Evolutionary conservation across 1,284 basidiomycete species (phyloP).

Genomic region (Leccinum variabile): DNA sequence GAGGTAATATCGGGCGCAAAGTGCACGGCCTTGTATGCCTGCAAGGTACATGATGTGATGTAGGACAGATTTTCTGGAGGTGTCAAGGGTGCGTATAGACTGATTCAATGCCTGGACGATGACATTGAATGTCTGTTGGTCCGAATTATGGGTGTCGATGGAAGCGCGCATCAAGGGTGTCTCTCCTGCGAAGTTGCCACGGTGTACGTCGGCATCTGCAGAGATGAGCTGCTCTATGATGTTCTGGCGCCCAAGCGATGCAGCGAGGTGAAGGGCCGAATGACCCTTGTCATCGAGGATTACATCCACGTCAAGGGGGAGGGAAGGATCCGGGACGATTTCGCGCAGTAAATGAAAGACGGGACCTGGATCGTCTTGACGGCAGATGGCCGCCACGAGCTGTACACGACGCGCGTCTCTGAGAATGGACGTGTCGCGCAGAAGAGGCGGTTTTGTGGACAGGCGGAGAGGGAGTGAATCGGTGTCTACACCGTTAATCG

Average conservation of each 20-base stretch:
- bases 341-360: conserved; percentile 67
- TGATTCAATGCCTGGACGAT: conserved; percentile 66
- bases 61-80: conserved; percentile 85
- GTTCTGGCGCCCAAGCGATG: conserved; percentile 75
- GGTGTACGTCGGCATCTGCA: conserved; percentile 80
- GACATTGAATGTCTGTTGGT: conserved; percentile 72
- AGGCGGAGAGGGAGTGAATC: conserved; percentile 55
- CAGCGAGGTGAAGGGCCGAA: conserved; percentile 91
- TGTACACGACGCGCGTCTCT: conserved; percentile 62
- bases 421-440: conserved; percentile 60
- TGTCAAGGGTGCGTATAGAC: conserved; percentile 89
- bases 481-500: conserved; percentile 35
- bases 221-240: conserved; percentile 69
- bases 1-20: conserved; percentile 88
- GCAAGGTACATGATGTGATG: conserved; percentile 94
- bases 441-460: conserved; percentile 64
- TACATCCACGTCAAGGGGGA: conserved; percentile 66
- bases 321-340: conserved; percentile 48
- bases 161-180: conserved; percentile 93
- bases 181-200: conserved; percentile 93
- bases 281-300: conserved; percentile 94
- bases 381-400: conserved; percentile 62
- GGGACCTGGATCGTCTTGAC: conserved; percentile 61
- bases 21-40: conserved; percentile 85
- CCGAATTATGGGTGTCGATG: conserved; percentile 86